Evolutionary conservation across 352 stramenopile genomes (phyloP).

Genomic region (Phytophthora agathidicida): DNA sequence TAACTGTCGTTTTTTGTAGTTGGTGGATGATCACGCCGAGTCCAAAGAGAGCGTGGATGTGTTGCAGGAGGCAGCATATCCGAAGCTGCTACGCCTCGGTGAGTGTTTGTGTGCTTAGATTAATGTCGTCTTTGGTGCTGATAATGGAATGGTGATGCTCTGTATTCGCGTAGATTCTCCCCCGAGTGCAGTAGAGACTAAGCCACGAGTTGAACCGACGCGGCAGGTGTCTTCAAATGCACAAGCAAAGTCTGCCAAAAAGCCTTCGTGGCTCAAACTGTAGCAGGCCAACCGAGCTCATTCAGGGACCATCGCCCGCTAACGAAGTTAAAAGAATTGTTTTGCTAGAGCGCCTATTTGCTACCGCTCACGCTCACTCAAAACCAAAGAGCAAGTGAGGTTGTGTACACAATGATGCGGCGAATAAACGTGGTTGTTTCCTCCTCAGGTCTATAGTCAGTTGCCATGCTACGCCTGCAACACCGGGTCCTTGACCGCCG

Average conservation of each 20-base stretch:
- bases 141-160: constrained; percentile 4
- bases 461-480: constrained; percentile 10
- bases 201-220: constrained; percentile 38
- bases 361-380: constrained; percentile 4
- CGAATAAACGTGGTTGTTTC: neutral
- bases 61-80: constrained; percentile 41
- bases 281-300: constrained; percentile 18
- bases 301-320: neutral
- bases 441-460: constrained; percentile 7
- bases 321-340: constrained; percentile 12
- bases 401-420: constrained; percentile 13
- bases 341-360: constrained; percentile 23
- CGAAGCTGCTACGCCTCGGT: constrained; percentile 57
- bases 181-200: constrained; percentile 15
- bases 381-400: constrained; percentile 13
- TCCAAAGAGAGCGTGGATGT: constrained; percentile 42
- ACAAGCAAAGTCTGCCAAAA: constrained; percentile 54
- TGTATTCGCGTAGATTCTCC: constrained; percentile 32
- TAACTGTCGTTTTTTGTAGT: constrained; percentile 27
- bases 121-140: constrained; percentile 3
- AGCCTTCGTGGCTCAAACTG: constrained; percentile 80
- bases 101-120: constrained; percentile 4
- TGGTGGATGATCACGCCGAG: constrained; percentile 40
- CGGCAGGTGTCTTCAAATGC: constrained; percentile 23
- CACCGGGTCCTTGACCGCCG: neutral